phyloP scores from a whole-genome alignment of 1,139 yeast species.

The Yamadazyma buinensis region DNA sequence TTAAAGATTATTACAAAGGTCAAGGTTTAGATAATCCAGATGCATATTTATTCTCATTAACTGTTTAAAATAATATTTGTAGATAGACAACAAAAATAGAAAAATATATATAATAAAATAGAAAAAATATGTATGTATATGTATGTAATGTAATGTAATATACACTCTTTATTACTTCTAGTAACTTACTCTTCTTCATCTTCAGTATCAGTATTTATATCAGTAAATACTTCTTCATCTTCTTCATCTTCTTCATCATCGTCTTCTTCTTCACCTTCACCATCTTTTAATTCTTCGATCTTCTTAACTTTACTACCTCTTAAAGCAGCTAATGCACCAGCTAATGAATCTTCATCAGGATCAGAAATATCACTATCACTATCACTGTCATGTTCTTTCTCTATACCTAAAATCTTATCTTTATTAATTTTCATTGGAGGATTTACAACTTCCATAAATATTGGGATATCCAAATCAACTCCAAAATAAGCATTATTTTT shows the following conservation, averaged over 20 bases:
- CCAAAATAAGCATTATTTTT: conserved; percentile 71
- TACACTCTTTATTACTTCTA: neutral
- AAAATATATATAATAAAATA: too few relatives aligned
- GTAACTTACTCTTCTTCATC: conserved; percentile 38
- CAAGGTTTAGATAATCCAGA: conserved; percentile 45
- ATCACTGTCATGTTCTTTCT: conserved; percentile 19
- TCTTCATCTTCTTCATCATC: conserved; percentile 36
- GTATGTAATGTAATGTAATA: neutral
- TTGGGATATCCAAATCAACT: conserved; percentile 64
- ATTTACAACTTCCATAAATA: conserved; percentile 56
- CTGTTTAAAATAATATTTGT: neutral
- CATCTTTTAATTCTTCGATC: conserved; percentile 23
- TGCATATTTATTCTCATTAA: conserved; percentile 35
- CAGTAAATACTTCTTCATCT: conserved; percentile 40
- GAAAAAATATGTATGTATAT: neutral
- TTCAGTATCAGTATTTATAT: conserved; percentile 51
- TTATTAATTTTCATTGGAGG: conserved; percentile 22
- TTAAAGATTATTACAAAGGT: conserved; percentile 49
- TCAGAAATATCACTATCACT: conserved; percentile 53
- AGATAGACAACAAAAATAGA: neutral
- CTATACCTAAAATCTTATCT: conserved; percentile 16
- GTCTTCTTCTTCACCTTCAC: conserved; percentile 22
- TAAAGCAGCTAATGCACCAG: conserved; percentile 62
- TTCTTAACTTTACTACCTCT: conserved; percentile 50
- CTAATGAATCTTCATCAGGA: conserved; percentile 62